Evolutionary conservation across 306 rosid species (phyloP).

Genomic region (Cicer bijugum): DNA sequence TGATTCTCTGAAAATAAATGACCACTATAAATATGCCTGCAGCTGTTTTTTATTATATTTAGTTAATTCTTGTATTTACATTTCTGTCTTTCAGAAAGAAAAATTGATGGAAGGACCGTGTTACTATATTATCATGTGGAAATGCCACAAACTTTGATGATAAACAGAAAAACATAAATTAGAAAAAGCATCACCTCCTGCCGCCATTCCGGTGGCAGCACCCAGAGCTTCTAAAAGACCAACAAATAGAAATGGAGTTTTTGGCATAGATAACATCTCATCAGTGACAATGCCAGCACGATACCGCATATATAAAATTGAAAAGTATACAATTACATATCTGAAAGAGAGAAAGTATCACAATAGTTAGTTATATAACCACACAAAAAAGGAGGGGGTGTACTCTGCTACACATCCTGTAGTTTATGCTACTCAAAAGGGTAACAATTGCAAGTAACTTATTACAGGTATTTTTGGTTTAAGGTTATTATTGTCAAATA

Average conservation of each 20-base stretch:
- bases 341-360: slow-evolving; percentile 57
- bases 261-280: slow-evolving; percentile 86
- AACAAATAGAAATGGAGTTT: slow-evolving; percentile 77
- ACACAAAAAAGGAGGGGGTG: background rate
- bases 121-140: background rate
- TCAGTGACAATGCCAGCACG: slow-evolving; percentile 79
- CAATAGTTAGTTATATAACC: slow-evolving; percentile 24
- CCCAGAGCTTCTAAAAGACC: slow-evolving; percentile 94
- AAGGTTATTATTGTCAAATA: slow-evolving; percentile 31
- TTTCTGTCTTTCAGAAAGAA: slow-evolving; percentile 4
- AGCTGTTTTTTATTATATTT: background rate
- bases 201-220: slow-evolving; percentile 99
- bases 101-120: background rate
- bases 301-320: slow-evolving; percentile 70
- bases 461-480: background rate
- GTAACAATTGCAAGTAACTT: slow-evolving; percentile 4
- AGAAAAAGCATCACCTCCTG: slow-evolving; percentile 64
- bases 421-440: background rate
- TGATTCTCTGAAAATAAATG: slow-evolving; percentile 15
- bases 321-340: slow-evolving; percentile 80
- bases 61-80: background rate
- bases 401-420: slow-evolving; percentile 2
- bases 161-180: slow-evolving; percentile 31
- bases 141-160: slow-evolving; percentile 21
- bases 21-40: background rate